Conservation (phyloP, 2,329 filamentous ascomycete genomes). For the Fusarium torulosum region DNA sequence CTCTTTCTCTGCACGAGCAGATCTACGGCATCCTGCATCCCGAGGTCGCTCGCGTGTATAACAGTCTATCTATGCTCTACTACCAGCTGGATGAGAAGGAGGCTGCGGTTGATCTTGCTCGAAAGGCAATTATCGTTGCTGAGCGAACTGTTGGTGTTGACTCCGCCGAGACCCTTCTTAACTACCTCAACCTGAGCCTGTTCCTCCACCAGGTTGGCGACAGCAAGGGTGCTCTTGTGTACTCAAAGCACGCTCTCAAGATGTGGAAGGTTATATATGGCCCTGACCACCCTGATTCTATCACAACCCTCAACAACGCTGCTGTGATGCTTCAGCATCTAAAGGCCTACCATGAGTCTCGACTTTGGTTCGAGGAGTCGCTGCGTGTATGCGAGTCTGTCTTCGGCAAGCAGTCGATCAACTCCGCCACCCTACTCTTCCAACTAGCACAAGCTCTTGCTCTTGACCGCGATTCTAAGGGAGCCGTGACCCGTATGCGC, state of each 20-base stretch:
- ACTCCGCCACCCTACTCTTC: constrained; percentile 94
- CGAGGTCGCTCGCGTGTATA: constrained; percentile 95
- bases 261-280: constrained; percentile 99
- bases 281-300: constrained; percentile 92
- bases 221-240: constrained; percentile 86
- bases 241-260: constrained; percentile 91
- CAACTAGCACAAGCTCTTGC: constrained; percentile 96
- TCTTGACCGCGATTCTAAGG: constrained; percentile 94
- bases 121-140: constrained; percentile 95
- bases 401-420: constrained; percentile 90
- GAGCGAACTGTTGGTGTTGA: constrained; percentile 95
- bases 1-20: constrained; percentile 94
- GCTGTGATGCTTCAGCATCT: constrained; percentile 98
- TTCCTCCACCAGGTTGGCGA: constrained; percentile 95
- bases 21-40: constrained; percentile 98
- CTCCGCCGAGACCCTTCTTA: constrained; percentile 91
- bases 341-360: constrained; percentile 94
- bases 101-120: constrained; percentile 91
- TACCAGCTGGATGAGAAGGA: constrained; percentile 99
- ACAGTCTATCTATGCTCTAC: constrained; percentile 94
- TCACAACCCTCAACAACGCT: constrained; percentile 98
- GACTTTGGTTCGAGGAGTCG: constrained; percentile 96
- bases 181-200: constrained; percentile 94
- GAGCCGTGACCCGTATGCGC: constrained; percentile 91
- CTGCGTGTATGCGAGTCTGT: constrained; percentile 89